Evolutionary conservation across 495 filamentous ascomycete species (phyloP), one percentile per base, ranked within the genome.

Genomic region (Penicillium manginii): DNA sequence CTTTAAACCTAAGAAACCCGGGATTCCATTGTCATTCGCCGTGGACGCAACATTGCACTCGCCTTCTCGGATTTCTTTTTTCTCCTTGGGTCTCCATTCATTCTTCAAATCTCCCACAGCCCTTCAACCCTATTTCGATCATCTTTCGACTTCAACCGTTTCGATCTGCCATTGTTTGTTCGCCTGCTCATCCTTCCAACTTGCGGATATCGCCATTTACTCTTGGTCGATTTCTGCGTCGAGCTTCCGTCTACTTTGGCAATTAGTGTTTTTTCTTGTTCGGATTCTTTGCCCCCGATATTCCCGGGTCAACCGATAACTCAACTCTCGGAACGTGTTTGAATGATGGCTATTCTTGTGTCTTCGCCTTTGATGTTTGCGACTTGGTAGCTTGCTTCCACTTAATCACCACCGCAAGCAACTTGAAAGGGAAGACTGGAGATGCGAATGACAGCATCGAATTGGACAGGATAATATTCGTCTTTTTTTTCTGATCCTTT

Each of bases 271-370:
- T 51, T 21, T 56, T 57, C 21, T 61, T 52, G 23, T 55, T 61
- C 61, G 63, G 61, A 59, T 49, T 51, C 39, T 15, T 32, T 65
- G 59, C 59, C 59, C 67, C 62, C 58, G 56, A 49, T 48, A 26
- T 29, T 40, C 14, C 26, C 54, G 60, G 64, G 57, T 32, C 64
- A 60, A 39, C 67, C 64, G 67, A 70, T 59, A 22, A 52, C 33
- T 50, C 55, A 19, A 54, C 59, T 62, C 54, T 69, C 64, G 68
- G 71, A 76, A 71, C 73, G 69, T 62, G 57, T 58, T 54, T 66
- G 64, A 72, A 67, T 62, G 69, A 70, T 72, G 75, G 75, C 73
- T 73, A 76, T 75, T 68, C 40, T 66, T 68, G 68, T 50, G 65
- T 74, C 67, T 70, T 69, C 52, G 42, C 22, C 60, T 54, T 15